A percentile compares a stretch with the other conserved stretches of the same genome.
Evolutionary conservation across 305 asterid species (phyloP).

Genomic region (Fraxinus paxiana): DNA sequence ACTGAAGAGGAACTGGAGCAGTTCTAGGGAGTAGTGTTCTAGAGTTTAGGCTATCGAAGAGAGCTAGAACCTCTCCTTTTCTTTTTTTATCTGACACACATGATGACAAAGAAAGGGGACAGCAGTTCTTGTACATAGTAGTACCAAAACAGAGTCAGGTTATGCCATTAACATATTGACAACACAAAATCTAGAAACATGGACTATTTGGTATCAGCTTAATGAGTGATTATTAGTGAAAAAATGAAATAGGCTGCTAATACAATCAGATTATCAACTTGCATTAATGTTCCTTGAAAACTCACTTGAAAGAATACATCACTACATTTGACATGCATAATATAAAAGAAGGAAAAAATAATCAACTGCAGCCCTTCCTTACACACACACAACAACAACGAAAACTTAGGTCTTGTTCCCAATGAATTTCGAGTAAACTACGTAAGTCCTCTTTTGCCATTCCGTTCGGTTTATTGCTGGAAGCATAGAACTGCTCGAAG

Average conservation of each 20-base stretch:
- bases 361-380: neutral
- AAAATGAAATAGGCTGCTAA: neutral
- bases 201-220: neutral
- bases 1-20: neutral
- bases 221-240: neutral
- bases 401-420: neutral
- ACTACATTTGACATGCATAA: neutral
- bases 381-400: neutral
- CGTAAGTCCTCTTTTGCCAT: neutral
- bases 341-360: neutral
- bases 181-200: neutral
- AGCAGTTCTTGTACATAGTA: neutral
- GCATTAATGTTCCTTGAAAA: neutral
- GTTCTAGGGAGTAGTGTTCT: neutral
- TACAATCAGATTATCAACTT: neutral
- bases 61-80: neutral
- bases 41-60: neutral
- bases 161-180: neutral
- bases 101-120: neutral
- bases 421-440: neutral
- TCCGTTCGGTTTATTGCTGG: neutral
- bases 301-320: neutral
- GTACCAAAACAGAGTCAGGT: neutral
- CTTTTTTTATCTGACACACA: neutral
- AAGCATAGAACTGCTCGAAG: neutral